phyloP scores from a whole-genome alignment of 2,329 filamentous ascomycete species.

The Talaromyces funiculosus region DNA sequence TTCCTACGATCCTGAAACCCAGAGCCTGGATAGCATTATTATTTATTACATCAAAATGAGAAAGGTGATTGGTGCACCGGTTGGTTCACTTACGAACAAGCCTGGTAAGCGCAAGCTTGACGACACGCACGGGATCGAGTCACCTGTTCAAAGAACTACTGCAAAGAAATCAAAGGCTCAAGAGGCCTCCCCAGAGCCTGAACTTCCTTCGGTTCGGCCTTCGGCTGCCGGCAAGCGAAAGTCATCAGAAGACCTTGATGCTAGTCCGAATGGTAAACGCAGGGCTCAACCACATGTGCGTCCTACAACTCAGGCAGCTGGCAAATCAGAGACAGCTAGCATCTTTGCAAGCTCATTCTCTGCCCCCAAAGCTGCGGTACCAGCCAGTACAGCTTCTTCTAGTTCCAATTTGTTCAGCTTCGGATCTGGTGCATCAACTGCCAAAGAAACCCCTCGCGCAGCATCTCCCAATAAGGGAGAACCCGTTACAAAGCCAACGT shows the following conservation, averaged over 20 bases:
- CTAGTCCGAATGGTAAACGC: conserved; percentile 19
- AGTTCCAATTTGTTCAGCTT: background rate
- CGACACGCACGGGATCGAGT: conserved; percentile 5
- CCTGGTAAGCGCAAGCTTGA: conserved; percentile 19
- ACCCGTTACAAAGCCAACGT: conserved; percentile 7
- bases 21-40: conserved; percentile 33
- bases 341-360: conserved; percentile 27
- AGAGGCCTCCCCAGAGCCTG: conserved; percentile 1
- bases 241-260: conserved; percentile 17
- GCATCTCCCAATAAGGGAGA: conserved; percentile 8
- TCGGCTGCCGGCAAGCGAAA: conserved; percentile 18
- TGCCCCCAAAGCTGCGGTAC: conserved; percentile 4
- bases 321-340: conserved; percentile 25
- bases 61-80: conserved; percentile 31
- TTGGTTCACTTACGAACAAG: conserved; percentile 18
- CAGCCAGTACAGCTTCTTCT: background rate
- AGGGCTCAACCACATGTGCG: background rate
- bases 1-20: conserved; percentile 25
- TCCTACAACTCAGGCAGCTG: background rate
- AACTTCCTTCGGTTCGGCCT: conserved; percentile 9
- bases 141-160: background rate
- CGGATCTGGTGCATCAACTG: background rate
- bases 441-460: background rate
- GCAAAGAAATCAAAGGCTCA: conserved; percentile 19
- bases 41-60: conserved; percentile 35